Conservation (phyloP, 2,329 filamentous ascomycete genomes). For the Penicillium italicum region DNA sequence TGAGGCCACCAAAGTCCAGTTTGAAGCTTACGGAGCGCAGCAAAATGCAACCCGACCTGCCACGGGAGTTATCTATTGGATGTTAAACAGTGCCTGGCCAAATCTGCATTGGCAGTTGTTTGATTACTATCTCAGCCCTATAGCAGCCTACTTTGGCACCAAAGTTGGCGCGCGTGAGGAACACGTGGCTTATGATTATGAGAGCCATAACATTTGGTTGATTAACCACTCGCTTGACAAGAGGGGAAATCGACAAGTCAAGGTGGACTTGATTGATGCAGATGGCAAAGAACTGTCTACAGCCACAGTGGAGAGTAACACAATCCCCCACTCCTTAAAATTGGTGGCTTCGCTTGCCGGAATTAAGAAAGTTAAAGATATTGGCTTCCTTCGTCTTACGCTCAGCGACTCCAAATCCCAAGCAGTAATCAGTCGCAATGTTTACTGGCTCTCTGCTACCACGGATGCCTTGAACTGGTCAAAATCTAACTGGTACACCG, state of each 20-base stretch:
- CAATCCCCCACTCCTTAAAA: conserved; percentile 48
- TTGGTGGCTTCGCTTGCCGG: conserved; percentile 33
- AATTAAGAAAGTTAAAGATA: conserved; percentile 37
- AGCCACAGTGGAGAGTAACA: conserved; percentile 31
- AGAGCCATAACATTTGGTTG: conserved; percentile 45
- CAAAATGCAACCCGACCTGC: conserved; percentile 53
- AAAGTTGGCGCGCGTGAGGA: conserved; percentile 52
- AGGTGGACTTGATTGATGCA: conserved; percentile 50
- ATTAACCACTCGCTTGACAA: conserved; percentile 52
- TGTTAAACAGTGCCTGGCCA: conserved; percentile 64
- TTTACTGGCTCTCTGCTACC: conserved; percentile 55
- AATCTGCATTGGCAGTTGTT: conserved; percentile 63
- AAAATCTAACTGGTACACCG: conserved; percentile 57
- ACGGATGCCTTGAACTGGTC: conserved; percentile 55
- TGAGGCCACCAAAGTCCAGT: conserved; percentile 59
- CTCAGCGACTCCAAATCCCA: conserved; percentile 37
- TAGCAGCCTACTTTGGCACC: conserved; percentile 58
- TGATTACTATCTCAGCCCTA: conserved; percentile 59
- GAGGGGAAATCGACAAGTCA: conserved; percentile 43
- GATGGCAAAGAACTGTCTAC: conserved; percentile 45
- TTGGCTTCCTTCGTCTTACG: conserved; percentile 52
- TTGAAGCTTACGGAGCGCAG: conserved; percentile 53
- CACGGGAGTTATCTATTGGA: conserved; percentile 64
- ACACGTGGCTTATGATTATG: conserved; percentile 56
- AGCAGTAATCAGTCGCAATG: conserved; percentile 51